A percentile compares a stretch with the other conserved stretches of the same genome.
Evolutionary conservation across 352 stramenopile species (phyloP).

Genomic region (Globisporangium polare): DNA sequence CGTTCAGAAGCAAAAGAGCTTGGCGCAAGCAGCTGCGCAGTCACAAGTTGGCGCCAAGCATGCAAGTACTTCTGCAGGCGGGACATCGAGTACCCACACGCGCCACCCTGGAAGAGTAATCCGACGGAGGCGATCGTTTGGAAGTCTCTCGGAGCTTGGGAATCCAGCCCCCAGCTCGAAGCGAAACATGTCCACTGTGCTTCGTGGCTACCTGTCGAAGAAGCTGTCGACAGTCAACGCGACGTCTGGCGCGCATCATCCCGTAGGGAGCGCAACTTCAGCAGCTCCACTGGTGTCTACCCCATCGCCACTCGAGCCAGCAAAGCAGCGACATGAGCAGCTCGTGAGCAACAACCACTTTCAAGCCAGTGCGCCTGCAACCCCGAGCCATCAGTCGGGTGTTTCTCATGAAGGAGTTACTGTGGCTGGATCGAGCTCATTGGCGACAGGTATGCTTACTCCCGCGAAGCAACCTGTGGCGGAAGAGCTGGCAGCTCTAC

Average conservation of each 20-base stretch:
- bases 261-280: neutral
- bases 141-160: constrained; percentile 56
- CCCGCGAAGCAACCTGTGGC: constrained; percentile 12
- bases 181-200: constrained; percentile 31
- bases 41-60: constrained; percentile 11
- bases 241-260: constrained; percentile 2
- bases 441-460: neutral
- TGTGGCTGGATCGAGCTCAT: neutral
- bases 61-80: constrained; percentile 1
- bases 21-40: constrained; percentile 2
- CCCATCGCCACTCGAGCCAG: constrained; percentile 8
- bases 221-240: constrained; percentile 16
- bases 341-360: neutral
- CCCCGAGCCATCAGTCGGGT: constrained; percentile 1
- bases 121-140: constrained; percentile 64
- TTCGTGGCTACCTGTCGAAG: constrained; percentile 60
- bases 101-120: constrained; percentile 36
- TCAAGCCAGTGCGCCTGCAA: constrained; percentile 3
- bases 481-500: constrained; percentile 50
- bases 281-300: neutral
- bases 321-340: constrained; percentile 17
- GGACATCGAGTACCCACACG: constrained; percentile 6
- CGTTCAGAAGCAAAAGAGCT: constrained; percentile 9
- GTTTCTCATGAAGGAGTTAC: constrained; percentile 3
- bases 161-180: constrained; percentile 32